Evolutionary conservation across 2,329 filamentous ascomycete species (phyloP).

Genomic region (Pseudonectria foliicola): DNA sequence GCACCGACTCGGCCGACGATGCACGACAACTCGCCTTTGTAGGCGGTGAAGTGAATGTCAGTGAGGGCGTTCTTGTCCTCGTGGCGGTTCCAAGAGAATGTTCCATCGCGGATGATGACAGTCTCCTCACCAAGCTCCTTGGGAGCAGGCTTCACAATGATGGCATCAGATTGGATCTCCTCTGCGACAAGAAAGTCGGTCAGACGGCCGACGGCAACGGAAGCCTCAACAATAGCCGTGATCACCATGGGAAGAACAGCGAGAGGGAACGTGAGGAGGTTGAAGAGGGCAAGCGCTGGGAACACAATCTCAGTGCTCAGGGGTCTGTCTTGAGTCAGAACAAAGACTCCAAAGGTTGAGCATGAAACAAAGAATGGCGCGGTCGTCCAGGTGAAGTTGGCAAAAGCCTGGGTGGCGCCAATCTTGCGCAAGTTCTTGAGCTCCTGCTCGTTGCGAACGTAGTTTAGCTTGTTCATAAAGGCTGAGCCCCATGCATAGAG

Average conservation of each 20-base stretch:
- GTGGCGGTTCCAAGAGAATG: constrained; percentile 92
- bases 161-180: constrained; percentile 81
- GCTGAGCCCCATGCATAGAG: constrained; percentile 95
- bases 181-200: constrained; percentile 81
- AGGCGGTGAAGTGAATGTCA: constrained; percentile 80
- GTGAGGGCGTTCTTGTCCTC: constrained; percentile 64
- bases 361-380: constrained; percentile 97
- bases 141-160: constrained; percentile 61
- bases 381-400: constrained; percentile 97
- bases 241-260: constrained; percentile 97
- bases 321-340: constrained; percentile 72
- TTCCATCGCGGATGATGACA: constrained; percentile 73
- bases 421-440: constrained; percentile 94
- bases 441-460: constrained; percentile 91
- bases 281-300: constrained; percentile 84
- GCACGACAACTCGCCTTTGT: constrained; percentile 89
- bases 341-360: constrained; percentile 91
- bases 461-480: constrained; percentile 96
- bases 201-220: constrained; percentile 81
- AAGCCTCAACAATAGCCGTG: constrained; percentile 89
- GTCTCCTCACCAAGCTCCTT: constrained; percentile 78
- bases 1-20: constrained; percentile 90
- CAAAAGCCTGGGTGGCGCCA: constrained; percentile 84
- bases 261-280: constrained; percentile 89
- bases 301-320: constrained; percentile 94